Conservation (phyloP, 306 rosid genomes). For the Datisca glomerata region DNA sequence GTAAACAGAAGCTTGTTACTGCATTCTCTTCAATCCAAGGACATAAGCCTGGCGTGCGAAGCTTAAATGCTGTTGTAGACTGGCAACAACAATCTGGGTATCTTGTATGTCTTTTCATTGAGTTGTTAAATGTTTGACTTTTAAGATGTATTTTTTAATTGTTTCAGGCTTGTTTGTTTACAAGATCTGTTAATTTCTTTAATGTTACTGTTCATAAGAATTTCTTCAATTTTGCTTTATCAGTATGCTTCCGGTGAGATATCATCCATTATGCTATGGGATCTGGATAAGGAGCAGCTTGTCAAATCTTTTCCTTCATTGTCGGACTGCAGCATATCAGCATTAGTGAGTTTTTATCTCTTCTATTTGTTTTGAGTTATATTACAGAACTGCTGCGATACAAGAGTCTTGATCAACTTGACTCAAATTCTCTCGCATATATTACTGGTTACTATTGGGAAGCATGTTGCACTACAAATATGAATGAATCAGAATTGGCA, state of each 20-base stretch:
- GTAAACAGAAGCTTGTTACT: slow-evolving; percentile 84
- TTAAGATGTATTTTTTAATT: slow-evolving; percentile 4
- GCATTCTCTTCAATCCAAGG: slow-evolving; percentile 91
- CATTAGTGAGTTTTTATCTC: slow-evolving; percentile 93
- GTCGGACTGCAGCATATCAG: slow-evolving; percentile 82
- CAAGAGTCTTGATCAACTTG: not conserved
- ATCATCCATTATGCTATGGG: slow-evolving; percentile 79
- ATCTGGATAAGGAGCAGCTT: slow-evolving; percentile 86
- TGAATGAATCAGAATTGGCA: not conserved
- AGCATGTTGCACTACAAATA: not conserved
- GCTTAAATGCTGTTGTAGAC: slow-evolving; percentile 85
- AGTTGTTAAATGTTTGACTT: not conserved
- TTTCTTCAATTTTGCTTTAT: slow-evolving; percentile 15
- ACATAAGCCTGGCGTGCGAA: slow-evolving; percentile 76
- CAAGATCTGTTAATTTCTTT: too few relatives aligned
- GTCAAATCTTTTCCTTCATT: slow-evolving; percentile 61
- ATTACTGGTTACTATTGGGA: not conserved
- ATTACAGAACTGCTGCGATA: too few relatives aligned
- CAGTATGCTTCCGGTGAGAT: slow-evolving; percentile 89
- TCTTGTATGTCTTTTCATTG: slow-evolving; percentile 38
- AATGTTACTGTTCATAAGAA: slow-evolving; percentile 8
- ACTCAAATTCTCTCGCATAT: not conserved
- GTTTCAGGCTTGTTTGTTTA: too few relatives aligned
- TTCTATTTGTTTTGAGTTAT: too few relatives aligned
- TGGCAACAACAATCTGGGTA: slow-evolving; percentile 98